These are phyloP conservation scores for Apiospora malaysiana DNA, from an alignment of 2,329 filamentous ascomycete species.

Conservation along the genomic window DNA sequence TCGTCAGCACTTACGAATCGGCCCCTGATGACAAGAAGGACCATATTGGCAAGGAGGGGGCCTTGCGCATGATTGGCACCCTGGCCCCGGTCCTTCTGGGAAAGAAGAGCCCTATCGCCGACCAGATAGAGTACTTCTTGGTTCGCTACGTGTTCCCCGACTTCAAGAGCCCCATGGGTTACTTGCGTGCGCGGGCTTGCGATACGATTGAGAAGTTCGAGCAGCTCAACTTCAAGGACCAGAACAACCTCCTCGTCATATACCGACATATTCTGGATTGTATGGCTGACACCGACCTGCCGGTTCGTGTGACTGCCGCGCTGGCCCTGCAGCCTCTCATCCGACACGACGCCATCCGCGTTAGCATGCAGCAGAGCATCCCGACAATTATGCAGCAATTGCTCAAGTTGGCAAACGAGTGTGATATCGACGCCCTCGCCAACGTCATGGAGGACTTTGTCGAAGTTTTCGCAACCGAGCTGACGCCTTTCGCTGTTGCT, in stretches of 20 bases:
- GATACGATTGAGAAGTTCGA: conserved; percentile 99
- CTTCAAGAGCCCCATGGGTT: conserved; percentile 90
- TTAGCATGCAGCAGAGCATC: conserved; percentile 96
- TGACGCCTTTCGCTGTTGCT: conserved; percentile 96
- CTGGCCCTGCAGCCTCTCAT: conserved; percentile 95
- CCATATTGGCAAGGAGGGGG: conserved; percentile 94
- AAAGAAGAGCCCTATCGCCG: conserved; percentile 97
- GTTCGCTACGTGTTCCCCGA: conserved; percentile 98
- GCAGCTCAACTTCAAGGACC: conserved; percentile 94
- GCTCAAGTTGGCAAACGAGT: conserved; percentile 95
- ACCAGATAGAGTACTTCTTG: conserved; percentile 98
- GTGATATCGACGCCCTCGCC: conserved; percentile 93
- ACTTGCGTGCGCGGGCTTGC: conserved; percentile 91
- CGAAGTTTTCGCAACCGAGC: conserved; percentile 94
- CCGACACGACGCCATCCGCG: conserved; percentile 90
- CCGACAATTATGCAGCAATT: conserved; percentile 99
- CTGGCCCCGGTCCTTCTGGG: conserved; percentile 91
- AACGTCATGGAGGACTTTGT: conserved; percentile 99
- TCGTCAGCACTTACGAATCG: conserved; percentile 91
- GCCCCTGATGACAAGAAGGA: conserved; percentile 89
- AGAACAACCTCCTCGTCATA: conserved; percentile 92
- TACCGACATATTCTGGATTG: conserved; percentile 97
- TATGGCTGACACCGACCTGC: conserved; percentile 92
- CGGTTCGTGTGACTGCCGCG: conserved; percentile 91
- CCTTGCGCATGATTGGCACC: conserved; percentile 95